Evolutionary conservation across 352 stramenopile genomes (phyloP).

Genomic region (Globisporangium spiculum): DNA sequence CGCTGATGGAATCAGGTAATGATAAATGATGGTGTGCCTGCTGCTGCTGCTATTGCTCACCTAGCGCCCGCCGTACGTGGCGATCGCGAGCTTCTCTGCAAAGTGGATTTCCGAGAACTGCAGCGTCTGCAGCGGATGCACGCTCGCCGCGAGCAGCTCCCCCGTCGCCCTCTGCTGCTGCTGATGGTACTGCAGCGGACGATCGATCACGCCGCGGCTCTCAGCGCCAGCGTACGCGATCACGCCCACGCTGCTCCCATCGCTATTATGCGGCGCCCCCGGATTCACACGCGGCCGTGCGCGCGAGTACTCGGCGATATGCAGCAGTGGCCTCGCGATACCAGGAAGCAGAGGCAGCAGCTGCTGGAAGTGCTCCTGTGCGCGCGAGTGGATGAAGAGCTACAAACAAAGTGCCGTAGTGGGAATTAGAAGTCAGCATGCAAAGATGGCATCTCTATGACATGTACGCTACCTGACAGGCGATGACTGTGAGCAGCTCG

Average conservation of each 20-base stretch:
- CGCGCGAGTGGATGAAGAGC: constrained; percentile 63
- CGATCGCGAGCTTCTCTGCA: constrained; percentile 57
- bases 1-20: background rate
- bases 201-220: constrained; percentile 44
- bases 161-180: constrained; percentile 12
- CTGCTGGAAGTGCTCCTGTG: constrained; percentile 73
- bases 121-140: constrained; percentile 51
- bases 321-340: constrained; percentile 52
- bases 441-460: background rate
- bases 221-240: constrained; percentile 50
- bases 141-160: constrained; percentile 28
- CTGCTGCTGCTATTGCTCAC: background rate
- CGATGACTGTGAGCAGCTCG: constrained; percentile 71
- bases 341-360: constrained; percentile 67
- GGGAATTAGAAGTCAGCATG: background rate
- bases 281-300: constrained; percentile 45
- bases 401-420: constrained; percentile 3
- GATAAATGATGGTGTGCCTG: background rate
- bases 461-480: constrained; percentile 36
- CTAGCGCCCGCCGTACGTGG: constrained; percentile 37
- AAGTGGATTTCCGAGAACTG: constrained; percentile 60
- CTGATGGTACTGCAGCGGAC: constrained; percentile 47
- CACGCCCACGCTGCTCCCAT: constrained; percentile 33
- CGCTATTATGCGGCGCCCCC: constrained; percentile 23
- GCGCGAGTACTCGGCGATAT: constrained; percentile 56